Evolutionary conservation across 495 filamentous ascomycete genomes (phyloP).

Genomic region (Aspergillus sclerotiicarbonarius): DNA sequence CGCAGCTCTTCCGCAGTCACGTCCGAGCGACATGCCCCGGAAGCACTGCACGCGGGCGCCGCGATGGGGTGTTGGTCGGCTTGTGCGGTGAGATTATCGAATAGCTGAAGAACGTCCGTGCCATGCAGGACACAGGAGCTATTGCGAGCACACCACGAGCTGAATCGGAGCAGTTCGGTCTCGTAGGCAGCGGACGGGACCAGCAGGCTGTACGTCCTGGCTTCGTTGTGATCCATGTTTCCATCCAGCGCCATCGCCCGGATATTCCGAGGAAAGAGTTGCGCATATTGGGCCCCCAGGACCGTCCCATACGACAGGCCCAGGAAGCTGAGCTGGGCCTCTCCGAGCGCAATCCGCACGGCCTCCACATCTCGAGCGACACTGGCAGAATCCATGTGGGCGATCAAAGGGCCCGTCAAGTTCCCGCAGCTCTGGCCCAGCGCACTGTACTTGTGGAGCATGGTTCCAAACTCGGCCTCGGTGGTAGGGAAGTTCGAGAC

Average conservation of each 20-base stretch:
- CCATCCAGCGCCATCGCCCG: slow-evolving; percentile 41
- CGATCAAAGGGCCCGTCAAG: slow-evolving; percentile 25
- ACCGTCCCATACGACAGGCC: slow-evolving; percentile 60
- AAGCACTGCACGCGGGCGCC: slow-evolving; percentile 28
- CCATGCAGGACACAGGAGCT: slow-evolving; percentile 24
- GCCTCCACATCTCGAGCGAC: slow-evolving; percentile 43
- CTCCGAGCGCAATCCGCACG: slow-evolving; percentile 37
- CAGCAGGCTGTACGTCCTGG: slow-evolving; percentile 6
- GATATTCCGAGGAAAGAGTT: slow-evolving; percentile 43
- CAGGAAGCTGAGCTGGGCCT: slow-evolving; percentile 49
- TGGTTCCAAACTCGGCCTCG: background rate
- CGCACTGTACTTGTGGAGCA: background rate
- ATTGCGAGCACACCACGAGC: slow-evolving; percentile 29
- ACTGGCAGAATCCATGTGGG: slow-evolving; percentile 39
- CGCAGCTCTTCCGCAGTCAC: slow-evolving; percentile 18
- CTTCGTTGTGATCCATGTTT: slow-evolving; percentile 35
- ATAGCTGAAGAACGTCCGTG: slow-evolving; percentile 27
- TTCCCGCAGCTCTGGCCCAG: slow-evolving; percentile 36
- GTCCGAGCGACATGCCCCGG: slow-evolving; percentile 20
- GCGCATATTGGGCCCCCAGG: slow-evolving; percentile 49
- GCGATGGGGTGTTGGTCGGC: slow-evolving; percentile 30
- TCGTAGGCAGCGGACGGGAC: slow-evolving; percentile 19
- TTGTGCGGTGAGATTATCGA: slow-evolving; percentile 20
- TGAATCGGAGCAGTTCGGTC: slow-evolving; percentile 33
- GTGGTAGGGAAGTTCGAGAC: slow-evolving; percentile 25